A percentile compares a stretch with the other conserved stretches of the same genome.
Conservation (phyloP, 139 green algal genomes). For the Volvox reticuliferus region DNA sequence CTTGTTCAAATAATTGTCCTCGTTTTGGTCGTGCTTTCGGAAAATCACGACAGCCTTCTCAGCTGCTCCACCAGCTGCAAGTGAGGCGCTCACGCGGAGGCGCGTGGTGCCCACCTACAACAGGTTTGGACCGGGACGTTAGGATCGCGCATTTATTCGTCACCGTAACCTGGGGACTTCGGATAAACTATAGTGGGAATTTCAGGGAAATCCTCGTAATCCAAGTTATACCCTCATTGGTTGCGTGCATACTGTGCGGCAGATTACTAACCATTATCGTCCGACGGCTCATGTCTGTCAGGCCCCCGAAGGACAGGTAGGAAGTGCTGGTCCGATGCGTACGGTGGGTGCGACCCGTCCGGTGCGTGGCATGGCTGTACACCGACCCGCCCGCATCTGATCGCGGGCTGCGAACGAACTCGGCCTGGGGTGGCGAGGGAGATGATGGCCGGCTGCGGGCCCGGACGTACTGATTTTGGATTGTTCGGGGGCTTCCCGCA, state of each 20-base stretch:
- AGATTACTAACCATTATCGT: slow-evolving; percentile 47
- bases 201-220: too few relatives aligned
- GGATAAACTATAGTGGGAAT: too few relatives aligned
- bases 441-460: slow-evolving; percentile 1
- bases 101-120: slow-evolving; percentile 45
- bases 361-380: slow-evolving; percentile 56
- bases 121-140: too few relatives aligned
- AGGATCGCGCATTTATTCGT: too few relatives aligned
- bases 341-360: slow-evolving; percentile 43
- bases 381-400: slow-evolving; percentile 51
- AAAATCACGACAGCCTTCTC: slow-evolving; percentile 74
- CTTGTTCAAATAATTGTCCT: slow-evolving; percentile 63
- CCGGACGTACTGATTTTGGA: background rate
- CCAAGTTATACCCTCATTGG: too few relatives aligned
- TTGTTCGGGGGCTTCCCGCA: background rate
- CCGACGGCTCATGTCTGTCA: slow-evolving; percentile 58
- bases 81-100: slow-evolving; percentile 48
- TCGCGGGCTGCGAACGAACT: slow-evolving; percentile 43
- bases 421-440: background rate
- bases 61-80: slow-evolving; percentile 63
- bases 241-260: too few relatives aligned
- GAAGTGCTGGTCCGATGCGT: slow-evolving; percentile 47
- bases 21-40: slow-evolving; percentile 66
- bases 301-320: slow-evolving; percentile 45
- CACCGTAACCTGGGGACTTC: too few relatives aligned